Percentiles rank a stretch among this genome's conserved stretches.
These are phyloP conservation scores for Talaromyces nanjingensis DNA, from an alignment of 495 filamentous ascomycete species.

Conservation along the genomic window DNA sequence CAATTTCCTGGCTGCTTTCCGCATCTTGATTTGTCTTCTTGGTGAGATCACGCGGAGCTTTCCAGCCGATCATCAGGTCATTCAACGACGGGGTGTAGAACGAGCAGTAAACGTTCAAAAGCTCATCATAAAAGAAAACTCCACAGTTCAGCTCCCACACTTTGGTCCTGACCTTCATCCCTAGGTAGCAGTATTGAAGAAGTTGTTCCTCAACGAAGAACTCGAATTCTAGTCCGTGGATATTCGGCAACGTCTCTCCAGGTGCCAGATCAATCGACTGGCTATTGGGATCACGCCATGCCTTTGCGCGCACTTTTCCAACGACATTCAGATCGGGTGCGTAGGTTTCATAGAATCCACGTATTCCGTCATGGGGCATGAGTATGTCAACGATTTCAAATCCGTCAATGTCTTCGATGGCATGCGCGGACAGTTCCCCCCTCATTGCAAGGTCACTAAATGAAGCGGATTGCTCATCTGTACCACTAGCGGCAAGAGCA, in stretches of 20 bases:
- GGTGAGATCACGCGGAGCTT: constrained; percentile 37
- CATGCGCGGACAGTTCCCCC: constrained; percentile 23
- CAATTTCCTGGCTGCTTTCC: background rate
- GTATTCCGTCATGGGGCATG: constrained; percentile 27
- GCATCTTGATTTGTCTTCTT: constrained; percentile 12
- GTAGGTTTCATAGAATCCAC: constrained; percentile 34
- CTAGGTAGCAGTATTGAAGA: constrained; percentile 54
- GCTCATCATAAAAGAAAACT: constrained; percentile 51
- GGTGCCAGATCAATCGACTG: constrained; percentile 35
- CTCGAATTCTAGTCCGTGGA: constrained; percentile 33
- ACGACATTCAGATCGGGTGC: constrained; percentile 32
- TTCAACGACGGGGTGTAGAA: constrained; percentile 62
- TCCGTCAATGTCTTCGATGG: constrained; percentile 38
- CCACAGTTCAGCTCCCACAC: constrained; percentile 59
- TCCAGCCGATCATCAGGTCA: constrained; percentile 63
- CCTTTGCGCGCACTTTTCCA: constrained; percentile 36
- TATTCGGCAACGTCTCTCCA: constrained; percentile 28
- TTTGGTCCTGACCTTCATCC: constrained; percentile 66
- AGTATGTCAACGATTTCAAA: constrained; percentile 51
- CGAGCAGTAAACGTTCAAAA: constrained; percentile 45
- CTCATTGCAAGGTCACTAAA: constrained; percentile 22
- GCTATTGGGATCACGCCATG: constrained; percentile 33
- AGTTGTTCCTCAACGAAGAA: constrained; percentile 64
- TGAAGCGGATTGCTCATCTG: constrained; percentile 25
- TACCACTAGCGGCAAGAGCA: constrained; percentile 33